Evolutionary conservation across 345 rosid species (phyloP).

Genomic region (Fremontodendron californicum): DNA sequence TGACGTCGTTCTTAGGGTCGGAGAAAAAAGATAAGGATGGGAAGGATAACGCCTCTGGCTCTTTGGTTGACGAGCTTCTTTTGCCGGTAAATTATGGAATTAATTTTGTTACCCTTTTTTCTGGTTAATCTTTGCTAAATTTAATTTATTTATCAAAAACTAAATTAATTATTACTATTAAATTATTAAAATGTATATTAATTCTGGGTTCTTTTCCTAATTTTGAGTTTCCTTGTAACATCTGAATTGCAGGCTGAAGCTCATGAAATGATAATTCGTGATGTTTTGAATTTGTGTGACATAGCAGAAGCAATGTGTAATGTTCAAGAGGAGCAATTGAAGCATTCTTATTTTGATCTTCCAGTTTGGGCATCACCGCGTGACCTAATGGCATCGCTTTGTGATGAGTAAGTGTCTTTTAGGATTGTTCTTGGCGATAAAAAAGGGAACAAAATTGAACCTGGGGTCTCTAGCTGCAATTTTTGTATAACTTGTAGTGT

Average conservation of each 20-base stretch:
- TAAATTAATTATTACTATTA: neutral
- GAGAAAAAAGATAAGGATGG: neutral
- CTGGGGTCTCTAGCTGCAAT: neutral
- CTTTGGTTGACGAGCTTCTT: slow-evolving; percentile 51
- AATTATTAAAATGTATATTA: neutral
- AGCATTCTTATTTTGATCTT: slow-evolving; percentile 45
- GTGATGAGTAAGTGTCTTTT: slow-evolving; percentile 37
- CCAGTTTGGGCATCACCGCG: slow-evolving; percentile 73
- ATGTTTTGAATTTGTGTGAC: slow-evolving; percentile 58
- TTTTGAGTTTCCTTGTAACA: slow-evolving; percentile 1
- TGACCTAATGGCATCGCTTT: slow-evolving; percentile 59
- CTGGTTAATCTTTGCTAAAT: neutral
- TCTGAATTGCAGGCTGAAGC: slow-evolving; percentile 49
- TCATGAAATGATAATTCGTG: slow-evolving; percentile 51
- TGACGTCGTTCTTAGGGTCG: slow-evolving; percentile 19
- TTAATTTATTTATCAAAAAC: neutral
- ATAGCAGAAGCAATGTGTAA: slow-evolving; percentile 57
- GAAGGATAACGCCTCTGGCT: slow-evolving; percentile 21
- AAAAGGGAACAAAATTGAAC: neutral
- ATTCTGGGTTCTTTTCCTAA: neutral
- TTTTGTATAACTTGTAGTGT: neutral
- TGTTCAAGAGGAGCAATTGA: slow-evolving; percentile 41
- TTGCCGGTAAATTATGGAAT: slow-evolving; percentile 40
- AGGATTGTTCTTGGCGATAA: neutral
- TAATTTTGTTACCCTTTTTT: neutral